Conservation (phyloP, 108 stramenopile species). For the Cyclotella baltica region DNA sequence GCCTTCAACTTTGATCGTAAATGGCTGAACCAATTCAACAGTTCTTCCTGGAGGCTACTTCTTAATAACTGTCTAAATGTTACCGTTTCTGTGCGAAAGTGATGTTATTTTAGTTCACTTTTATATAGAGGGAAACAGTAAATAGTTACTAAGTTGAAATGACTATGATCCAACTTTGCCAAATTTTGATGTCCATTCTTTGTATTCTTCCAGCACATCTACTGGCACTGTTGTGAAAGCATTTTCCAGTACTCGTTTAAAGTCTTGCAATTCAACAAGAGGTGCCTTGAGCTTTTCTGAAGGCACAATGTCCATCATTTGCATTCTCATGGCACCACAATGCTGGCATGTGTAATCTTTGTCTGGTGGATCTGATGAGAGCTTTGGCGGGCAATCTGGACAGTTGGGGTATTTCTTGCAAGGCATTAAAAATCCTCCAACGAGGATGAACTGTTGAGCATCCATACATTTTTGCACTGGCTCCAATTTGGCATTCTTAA, state of each 20-base stretch:
- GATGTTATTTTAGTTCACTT: too few relatives aligned
- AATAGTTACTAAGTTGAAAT: too few relatives aligned
- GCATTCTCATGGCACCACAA: conserved; percentile 92
- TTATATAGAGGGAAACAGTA: too few relatives aligned
- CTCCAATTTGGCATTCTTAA: conserved; percentile 98
- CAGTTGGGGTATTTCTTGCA: conserved; percentile 92
- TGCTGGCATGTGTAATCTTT: conserved; percentile 83
- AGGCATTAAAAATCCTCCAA: conserved; percentile 70
- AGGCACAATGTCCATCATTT: conserved; percentile 94
- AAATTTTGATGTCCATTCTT: conserved; percentile 96
- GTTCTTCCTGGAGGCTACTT: too few relatives aligned
- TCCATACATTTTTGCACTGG: conserved; percentile 94
- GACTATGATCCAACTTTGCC: conserved; percentile 93
- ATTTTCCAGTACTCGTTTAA: conserved; percentile 79
- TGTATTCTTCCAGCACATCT: conserved; percentile 92
- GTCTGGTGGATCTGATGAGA: conserved; percentile 67
- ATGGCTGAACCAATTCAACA: too few relatives aligned
- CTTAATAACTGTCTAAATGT: too few relatives aligned
- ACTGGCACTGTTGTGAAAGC: conserved; percentile 83
- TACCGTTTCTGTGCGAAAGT: too few relatives aligned
- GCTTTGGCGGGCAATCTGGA: conserved; percentile 89
- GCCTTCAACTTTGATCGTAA: too few relatives aligned
- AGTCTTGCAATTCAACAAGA: conserved; percentile 70
- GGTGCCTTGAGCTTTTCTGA: conserved; percentile 85
- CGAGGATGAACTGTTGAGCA: conserved; percentile 92